Evolutionary conservation across 2,329 filamentous ascomycete genomes (phyloP).

Genomic region (Diaporthe humulicola): DNA sequence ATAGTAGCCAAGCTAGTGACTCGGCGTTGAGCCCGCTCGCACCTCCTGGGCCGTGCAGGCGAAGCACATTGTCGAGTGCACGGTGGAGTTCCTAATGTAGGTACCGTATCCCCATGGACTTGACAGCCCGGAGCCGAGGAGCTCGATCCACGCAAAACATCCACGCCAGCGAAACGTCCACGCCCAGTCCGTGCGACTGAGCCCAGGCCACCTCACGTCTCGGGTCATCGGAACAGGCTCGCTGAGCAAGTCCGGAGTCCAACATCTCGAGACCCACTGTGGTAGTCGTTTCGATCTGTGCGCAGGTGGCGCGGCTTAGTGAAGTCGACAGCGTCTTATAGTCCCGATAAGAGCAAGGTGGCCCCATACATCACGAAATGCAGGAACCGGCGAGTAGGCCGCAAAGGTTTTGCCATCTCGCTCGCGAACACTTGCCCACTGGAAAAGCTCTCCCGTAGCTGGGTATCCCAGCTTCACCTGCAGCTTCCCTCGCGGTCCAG

Average conservation of each 20-base stretch:
- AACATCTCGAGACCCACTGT: neutral
- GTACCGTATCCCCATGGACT: neutral
- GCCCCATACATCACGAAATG: neutral
- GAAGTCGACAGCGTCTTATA: neutral
- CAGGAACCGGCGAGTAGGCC: neutral
- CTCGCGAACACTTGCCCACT: neutral
- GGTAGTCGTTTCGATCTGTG: neutral
- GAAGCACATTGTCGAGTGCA: neutral
- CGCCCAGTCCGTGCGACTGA: neutral
- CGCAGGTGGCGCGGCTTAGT: neutral
- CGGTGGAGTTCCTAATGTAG: neutral
- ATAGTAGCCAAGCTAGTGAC: neutral
- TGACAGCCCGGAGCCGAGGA: neutral
- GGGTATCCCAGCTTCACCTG: neutral
- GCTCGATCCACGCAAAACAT: neutral
- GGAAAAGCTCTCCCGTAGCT: neutral
- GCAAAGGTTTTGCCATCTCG: neutral
- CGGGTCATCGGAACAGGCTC: neutral
- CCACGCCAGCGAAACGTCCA: neutral
- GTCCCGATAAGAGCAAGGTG: neutral
- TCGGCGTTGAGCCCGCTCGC: constrained; percentile 7
- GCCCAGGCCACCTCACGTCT: neutral
- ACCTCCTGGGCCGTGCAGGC: neutral
- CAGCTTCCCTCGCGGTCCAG: neutral
- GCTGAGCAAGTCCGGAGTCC: neutral